Percentiles rank a stretch among this genome's conserved stretches.
Conservation (phyloP, 257 asterid genomes). For the Penstemon eatonii region DNA sequence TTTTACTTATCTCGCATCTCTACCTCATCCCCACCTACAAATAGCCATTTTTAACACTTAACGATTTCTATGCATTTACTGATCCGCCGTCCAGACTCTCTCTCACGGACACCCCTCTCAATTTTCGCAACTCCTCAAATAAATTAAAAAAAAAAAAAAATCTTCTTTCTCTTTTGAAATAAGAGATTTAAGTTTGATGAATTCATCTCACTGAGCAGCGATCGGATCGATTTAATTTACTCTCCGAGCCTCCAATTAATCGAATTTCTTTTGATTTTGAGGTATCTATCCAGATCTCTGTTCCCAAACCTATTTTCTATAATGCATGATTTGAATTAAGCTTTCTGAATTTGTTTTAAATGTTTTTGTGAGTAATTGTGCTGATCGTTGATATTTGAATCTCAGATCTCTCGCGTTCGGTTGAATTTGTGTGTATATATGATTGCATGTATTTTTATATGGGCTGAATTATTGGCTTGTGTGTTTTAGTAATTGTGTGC, state of each 20-base stretch:
- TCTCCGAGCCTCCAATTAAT: conserved; percentile 23
- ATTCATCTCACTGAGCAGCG: conserved; percentile 29
- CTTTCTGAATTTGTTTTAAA: conserved; percentile 17
- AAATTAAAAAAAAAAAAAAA: background rate
- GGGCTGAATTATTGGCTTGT: conserved; percentile 9
- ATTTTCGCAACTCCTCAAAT: conserved; percentile 23
- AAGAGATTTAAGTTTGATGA: conserved; percentile 31
- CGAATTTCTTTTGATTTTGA: conserved; percentile 25
- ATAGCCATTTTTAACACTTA: too few relatives aligned
- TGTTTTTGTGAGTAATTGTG: conserved; percentile 27
- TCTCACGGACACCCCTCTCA: conserved; percentile 23
- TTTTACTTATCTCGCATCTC: too few relatives aligned
- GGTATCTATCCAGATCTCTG: conserved; percentile 46
- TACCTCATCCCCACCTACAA: background rate
- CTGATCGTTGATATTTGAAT: conserved; percentile 34
- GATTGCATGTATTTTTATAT: conserved; percentile 25
- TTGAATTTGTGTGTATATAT: background rate
- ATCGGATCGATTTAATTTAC: conserved; percentile 35
- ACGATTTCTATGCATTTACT: background rate
- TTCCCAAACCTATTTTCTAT: conserved; percentile 27
- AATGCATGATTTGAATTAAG: conserved; percentile 34
- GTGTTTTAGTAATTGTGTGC: background rate
- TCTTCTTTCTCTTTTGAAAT: background rate
- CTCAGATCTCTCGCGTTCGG: conserved; percentile 33
- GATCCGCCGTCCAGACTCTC: background rate